Percentiles rank a stretch among this genome's conserved stretches.
These are phyloP conservation scores for Cyberlindnera japonica DNA, from an alignment of 805 yeast genomes.

Conservation along the genomic window DNA sequence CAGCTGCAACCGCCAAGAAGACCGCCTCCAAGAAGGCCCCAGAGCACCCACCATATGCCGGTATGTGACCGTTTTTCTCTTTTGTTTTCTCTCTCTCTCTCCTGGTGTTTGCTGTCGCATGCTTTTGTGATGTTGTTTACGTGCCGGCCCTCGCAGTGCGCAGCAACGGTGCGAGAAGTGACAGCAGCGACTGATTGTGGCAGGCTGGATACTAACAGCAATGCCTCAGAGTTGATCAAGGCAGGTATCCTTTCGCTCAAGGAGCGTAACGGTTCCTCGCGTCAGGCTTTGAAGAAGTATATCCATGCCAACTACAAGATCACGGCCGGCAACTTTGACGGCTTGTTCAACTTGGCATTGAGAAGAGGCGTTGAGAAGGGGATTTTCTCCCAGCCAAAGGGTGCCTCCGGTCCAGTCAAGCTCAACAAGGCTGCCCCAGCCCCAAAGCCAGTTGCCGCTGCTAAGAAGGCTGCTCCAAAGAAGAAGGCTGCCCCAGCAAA, in stretches of 20 bases:
- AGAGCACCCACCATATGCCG: constrained; percentile 28
- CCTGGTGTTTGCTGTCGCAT: too few relatives aligned
- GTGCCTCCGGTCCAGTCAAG: constrained; percentile 84
- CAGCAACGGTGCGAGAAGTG: too few relatives aligned
- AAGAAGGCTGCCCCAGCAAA: constrained; percentile 29
- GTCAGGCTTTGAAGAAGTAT: constrained; percentile 85
- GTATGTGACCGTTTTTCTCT: constrained; percentile 14
- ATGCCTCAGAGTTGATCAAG: constrained; percentile 29
- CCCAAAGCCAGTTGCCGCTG: constrained; percentile 4
- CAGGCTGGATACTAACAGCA: constrained; percentile 11
- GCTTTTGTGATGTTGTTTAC: too few relatives aligned
- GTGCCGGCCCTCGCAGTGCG: too few relatives aligned
- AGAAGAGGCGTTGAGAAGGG: constrained; percentile 79
- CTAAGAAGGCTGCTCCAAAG: constrained; percentile 24
- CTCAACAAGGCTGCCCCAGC: constrained; percentile 32
- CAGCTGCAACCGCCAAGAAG: constrained; percentile 19
- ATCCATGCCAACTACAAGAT: constrained; percentile 60
- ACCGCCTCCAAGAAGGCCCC: constrained; percentile 24
- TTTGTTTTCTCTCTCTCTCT: neutral
- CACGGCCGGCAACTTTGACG: constrained; percentile 63
- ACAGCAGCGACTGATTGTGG: neutral
- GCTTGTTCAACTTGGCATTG: constrained; percentile 71
- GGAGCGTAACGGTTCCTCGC: constrained; percentile 79
- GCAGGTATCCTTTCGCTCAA: constrained; percentile 68
- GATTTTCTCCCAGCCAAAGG: constrained; percentile 79